These are phyloP conservation scores for Globisporangium heterothallicum DNA, from an alignment of 352 stramenopile genomes.

Conservation along the genomic window DNA sequence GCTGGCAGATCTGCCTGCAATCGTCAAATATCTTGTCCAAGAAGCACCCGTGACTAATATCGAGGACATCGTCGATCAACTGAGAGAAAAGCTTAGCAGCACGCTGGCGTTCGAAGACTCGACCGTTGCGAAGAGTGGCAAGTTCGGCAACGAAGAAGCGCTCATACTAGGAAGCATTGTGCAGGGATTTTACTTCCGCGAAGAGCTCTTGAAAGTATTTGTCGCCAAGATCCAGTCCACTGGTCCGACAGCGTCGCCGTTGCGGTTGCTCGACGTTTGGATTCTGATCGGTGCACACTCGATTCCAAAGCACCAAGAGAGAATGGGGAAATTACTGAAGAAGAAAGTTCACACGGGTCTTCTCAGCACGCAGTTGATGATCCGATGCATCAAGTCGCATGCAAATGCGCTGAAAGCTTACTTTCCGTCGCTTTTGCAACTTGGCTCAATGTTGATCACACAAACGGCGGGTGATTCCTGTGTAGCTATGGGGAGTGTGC, in stretches of 20 bases:
- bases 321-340: conserved; percentile 38
- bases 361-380: conserved; percentile 24
- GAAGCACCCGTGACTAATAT: conserved; percentile 30
- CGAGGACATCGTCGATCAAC: conserved; percentile 29
- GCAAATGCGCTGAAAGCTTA: conserved; percentile 35
- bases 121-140: not conserved
- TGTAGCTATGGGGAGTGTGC: conserved; percentile 22
- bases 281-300: conserved; percentile 35
- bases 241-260: conserved; percentile 1
- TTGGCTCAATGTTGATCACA: conserved; percentile 25
- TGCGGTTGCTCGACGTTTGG: conserved; percentile 49
- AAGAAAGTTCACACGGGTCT: conserved; percentile 25
- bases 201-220: conserved; percentile 44
- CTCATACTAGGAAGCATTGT: conserved; percentile 42
- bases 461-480: conserved; percentile 17
- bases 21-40: conserved; percentile 63
- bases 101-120: conserved; percentile 23
- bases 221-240: conserved; percentile 19
- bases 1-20: conserved; percentile 37
- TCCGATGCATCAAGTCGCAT: conserved; percentile 26
- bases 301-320: conserved; percentile 30
- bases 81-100: conserved; percentile 49
- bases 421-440: conserved; percentile 35
- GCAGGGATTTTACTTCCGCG: conserved; percentile 48
- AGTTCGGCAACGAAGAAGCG: conserved; percentile 31